Base-by-base conservation (phyloP, 2,329 filamentous ascomycete genomes). In the Botrytis porri region DNA sequence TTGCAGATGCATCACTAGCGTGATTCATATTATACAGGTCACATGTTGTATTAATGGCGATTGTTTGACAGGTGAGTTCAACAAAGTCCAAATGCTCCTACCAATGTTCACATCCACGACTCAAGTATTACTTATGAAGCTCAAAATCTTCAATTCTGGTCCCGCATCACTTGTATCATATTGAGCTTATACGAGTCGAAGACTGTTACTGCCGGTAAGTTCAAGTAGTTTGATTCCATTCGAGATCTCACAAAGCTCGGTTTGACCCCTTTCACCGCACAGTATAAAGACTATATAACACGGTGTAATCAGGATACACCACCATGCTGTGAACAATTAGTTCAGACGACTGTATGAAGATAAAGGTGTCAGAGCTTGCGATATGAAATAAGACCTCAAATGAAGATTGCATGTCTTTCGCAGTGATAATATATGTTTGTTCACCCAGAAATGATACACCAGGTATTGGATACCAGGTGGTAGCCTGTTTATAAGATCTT, bases 401-500 rank as follows among this genome's bases (percentile, higher is more conserved):
- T 20, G 20, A 5, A 41, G 35, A 25, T 12, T 41, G 20, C 35
- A 29, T 57, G n/a, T 32, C 37, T n/a, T 32, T 39, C 48, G 37
- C 48, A 57, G 25, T 54, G 35, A 41, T 57, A 20, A n/a, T 48
- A 54, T 54, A 29, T 57, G 37, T 32, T 69, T n/a, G n/a, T 43
- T 67, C 65, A 57, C 51, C 48, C 65, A 25, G n/a, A 57, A 7
- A 57, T 32, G 54, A 57, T 51, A 69, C n/a, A 57, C n/a, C n/a
- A 18, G 35, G 39, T 10, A 57, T 25, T 32, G 35, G 2, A 59
- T 69, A 32, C 48, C 65, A 57, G n/a, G 48, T 57, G 48, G 59
- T 25, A 70, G 57, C 54, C 54, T 59, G 32, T 61, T 70, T 70
- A 60, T 70, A 70, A 62, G n/a, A 45, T 60, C 51, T 75, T 72